Base-by-base conservation (phyloP, 257 asterid genomes). In the Capsicum pubescens region DNA sequence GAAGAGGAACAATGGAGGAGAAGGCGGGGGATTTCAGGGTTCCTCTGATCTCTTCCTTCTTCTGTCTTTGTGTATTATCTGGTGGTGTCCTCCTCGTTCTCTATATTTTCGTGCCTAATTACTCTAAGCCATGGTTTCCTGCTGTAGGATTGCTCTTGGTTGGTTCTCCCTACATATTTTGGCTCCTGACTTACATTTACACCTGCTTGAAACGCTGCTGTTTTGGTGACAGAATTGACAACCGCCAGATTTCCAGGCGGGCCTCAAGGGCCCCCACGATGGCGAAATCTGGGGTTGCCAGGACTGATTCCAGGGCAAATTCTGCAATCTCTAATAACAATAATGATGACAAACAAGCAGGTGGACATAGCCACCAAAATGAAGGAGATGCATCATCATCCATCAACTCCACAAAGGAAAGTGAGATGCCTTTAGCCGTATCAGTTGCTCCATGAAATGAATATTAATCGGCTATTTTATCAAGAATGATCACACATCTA, bases 11-110 rank as follows among this genome's bases (percentile, higher is more conserved):
- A 84, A 88, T 88, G 89, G 89, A 86, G 88, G 91, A 86, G 80
- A 69, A 86, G 87, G 82, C 83, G 74, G 84, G 85, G 63, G 91
- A 89, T 85, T 56, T 83, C 21, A 84, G 90, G 86, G 88, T 87
- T 82, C 90, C 90, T 59, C 67, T 89, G 8, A 81, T 89, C 71
- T 81, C 88, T 57, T 74, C 80, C 78, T 13, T 89, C 16, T 89
- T 89, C 86, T 85, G 84, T 56, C 46, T 85, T 17, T 87, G 83
- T 42, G 81, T 89, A 50, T 57, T 71, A 42, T 21, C 83, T 8
- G 91, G 91, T n/a, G 91, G 91, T 17, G 56, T 83, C n/a, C 70
- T 89, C 21, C 91, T 89, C 50, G 79, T 79, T n/a, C 61, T 89
- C 56, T 87, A 85, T 60, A 54, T 50, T 46, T 89, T 83, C 85